A percentile compares a stretch with the other conserved stretches of the same genome.
Evolutionary conservation across 352 stramenopile species (phyloP).

Genomic region (Stramenopiles sp.): DNA sequence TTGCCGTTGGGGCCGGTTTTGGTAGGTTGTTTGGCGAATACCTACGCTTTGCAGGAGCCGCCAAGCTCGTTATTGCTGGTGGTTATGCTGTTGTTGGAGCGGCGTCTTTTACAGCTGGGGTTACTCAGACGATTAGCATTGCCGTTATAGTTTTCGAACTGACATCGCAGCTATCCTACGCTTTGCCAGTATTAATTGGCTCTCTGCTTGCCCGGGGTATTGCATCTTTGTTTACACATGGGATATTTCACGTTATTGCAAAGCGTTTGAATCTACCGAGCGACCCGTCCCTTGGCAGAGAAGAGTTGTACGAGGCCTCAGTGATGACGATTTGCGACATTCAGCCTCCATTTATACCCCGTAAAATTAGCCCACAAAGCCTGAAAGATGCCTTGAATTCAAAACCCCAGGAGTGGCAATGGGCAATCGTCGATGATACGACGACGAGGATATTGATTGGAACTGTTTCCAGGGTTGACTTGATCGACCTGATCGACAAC

Average conservation of each 20-base stretch:
- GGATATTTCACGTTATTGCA: conserved; percentile 57
- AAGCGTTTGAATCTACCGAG: conserved; percentile 49
- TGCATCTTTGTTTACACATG: conserved; percentile 42
- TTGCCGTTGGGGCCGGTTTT: conserved; percentile 56
- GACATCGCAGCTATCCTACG: conserved; percentile 64
- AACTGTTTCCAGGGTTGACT: no score
- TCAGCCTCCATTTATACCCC: no score
- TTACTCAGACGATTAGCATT: conserved; percentile 68
- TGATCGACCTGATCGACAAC: no score
- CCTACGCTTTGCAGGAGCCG: conserved; percentile 37
- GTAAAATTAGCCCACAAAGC: no score
- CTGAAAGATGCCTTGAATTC: no score
- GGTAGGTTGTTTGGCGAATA: conserved; percentile 65
- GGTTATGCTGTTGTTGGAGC: conserved; percentile 75
- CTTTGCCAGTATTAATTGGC: conserved; percentile 48
- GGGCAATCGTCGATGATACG: no score
- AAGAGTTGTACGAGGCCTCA: conserved; percentile 51
- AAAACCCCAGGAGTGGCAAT: no score
- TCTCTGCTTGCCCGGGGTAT: conserved; percentile 39
- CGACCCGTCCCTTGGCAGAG: conserved; percentile 48
- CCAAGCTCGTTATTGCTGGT: conserved; percentile 33
- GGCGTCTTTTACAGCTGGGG: conserved; percentile 61
- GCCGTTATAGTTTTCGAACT: conserved; percentile 81
- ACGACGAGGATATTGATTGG: no score
- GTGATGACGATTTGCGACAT: no score